Evolutionary conservation across 2,329 filamentous ascomycete genomes (phyloP), one percentile per base, ranked within the genome.

Genomic region (Teratosphaeria zuluensis): DNA sequence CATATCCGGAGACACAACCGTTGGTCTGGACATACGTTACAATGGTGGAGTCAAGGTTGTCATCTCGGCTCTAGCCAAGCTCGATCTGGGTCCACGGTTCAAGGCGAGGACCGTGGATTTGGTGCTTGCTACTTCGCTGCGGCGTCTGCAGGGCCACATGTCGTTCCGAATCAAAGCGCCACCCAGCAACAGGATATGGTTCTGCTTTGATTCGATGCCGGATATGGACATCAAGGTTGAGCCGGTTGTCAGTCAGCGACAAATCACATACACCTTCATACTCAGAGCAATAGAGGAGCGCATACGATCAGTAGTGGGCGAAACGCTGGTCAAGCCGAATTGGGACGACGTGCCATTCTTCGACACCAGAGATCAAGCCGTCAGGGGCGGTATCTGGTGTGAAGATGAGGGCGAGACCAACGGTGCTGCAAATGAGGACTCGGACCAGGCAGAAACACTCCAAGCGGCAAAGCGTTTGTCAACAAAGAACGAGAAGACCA

Each of bases 291-390:
- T 99, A 60, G 94, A 99, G 74, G 95, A 89, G 69, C 83, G 91
- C 55, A 96, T 99, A 71, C 89, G 95, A 68, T 92, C 96, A 73
- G 91, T 96, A 8, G 81, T 99, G 61, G 89, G 88, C 9, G 94
- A 99, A 75, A 96, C 91, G 1, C 73, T 97, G 21, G 94, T 99
- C 1, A 79, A 87, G 58, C 94, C 94, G 0, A 95, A 95, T 70
- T 99, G 94, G 92, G 94, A 99, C 64, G 94, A 99, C 70, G 82
- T 90, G 57, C 91, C 94, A 0, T 97, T 99, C 73, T 87, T 90
- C 70, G 84, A 88, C 66, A 97, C 91, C 0, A 81, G 86, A 58
- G 78, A 83, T 58, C 90, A 96, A 71, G 76, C 78, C 21, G 91
- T 90, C 80, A 83, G 94, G 65, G 94, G 92, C 11, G 94, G 94